These are phyloP conservation scores for Quercus parvula DNA, from an alignment of 306 rosid genomes.

Conservation along the genomic window DNA sequence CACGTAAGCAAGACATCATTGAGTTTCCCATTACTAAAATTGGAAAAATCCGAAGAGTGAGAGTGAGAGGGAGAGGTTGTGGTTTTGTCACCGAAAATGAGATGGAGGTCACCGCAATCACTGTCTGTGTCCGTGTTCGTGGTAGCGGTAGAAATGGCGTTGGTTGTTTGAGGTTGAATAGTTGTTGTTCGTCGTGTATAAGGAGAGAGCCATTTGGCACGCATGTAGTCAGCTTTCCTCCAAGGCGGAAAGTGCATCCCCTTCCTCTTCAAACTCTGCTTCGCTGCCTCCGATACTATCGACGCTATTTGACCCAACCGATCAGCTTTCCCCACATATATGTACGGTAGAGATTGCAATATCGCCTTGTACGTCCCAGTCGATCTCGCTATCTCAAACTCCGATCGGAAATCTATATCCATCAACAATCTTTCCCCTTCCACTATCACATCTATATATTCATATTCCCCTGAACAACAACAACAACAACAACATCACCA, in stretches of 20 bases:
- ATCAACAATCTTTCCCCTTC: constrained; percentile 77
- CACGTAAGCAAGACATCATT: constrained; percentile 36
- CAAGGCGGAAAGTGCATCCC: constrained; percentile 99
- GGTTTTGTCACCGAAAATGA: constrained; percentile 64
- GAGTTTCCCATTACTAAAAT: not conserved
- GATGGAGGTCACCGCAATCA: constrained; percentile 62
- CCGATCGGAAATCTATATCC: constrained; percentile 90
- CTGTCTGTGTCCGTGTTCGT: constrained; percentile 7
- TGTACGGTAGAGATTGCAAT: constrained; percentile 75
- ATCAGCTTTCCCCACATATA: constrained; percentile 83
- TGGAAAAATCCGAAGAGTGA: too few species aligned
- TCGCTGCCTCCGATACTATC: constrained; percentile 77
- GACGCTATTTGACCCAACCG: constrained; percentile 74
- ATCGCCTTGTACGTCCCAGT: constrained; percentile 79
- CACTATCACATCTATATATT: constrained; percentile 72
- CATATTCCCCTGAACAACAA: constrained; percentile 75
- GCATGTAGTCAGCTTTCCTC: constrained; percentile 88
- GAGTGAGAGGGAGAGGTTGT: not conserved
- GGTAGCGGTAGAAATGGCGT: too few species aligned
- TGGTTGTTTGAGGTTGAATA: too few species aligned
- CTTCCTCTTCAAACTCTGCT: constrained; percentile 86
- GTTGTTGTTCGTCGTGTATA: constrained; percentile 1
- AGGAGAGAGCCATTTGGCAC: constrained; percentile 89
- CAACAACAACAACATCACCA: not conserved
- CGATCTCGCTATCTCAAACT: constrained; percentile 92